These are phyloP conservation scores for Vaccinium darrowii DNA, from an alignment of 148 eudicot genomes.

Conservation along the genomic window DNA sequence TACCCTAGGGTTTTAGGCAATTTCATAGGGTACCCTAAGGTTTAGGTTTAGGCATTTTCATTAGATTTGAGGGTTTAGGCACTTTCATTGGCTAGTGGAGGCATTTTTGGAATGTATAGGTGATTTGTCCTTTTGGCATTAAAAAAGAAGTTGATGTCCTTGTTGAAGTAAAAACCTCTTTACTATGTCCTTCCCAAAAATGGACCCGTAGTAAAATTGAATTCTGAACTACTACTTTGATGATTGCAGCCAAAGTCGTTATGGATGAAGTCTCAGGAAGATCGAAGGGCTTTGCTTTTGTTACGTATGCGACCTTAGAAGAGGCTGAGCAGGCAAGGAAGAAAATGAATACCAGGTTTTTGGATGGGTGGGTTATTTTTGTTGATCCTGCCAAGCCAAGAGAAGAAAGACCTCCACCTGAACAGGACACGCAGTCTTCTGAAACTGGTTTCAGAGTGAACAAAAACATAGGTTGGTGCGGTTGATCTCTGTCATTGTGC, in stretches of 20 bases:
- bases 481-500: conserved; percentile 23
- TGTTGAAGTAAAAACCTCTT: too few species aligned
- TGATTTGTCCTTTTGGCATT: too few species aligned
- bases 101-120: too few species aligned
- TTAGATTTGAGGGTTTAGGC: too few species aligned
- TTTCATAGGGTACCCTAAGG: too few species aligned
- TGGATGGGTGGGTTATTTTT: conserved; percentile 99
- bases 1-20: too few species aligned
- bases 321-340: conserved; percentile 85
- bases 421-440: conserved; percentile 37
- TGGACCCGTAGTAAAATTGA: background rate
- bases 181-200: too few species aligned
- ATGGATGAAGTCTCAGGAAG: conserved; percentile 67
- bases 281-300: conserved; percentile 90
- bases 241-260: conserved; percentile 67
- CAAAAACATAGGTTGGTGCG: conserved; percentile 90
- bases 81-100: too few species aligned
- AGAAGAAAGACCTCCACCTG: conserved; percentile 63
- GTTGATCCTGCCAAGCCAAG: conserved; percentile 89
- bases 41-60: too few species aligned
- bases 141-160: too few species aligned
- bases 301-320: conserved; percentile 72
- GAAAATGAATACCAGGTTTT: conserved; percentile 76
- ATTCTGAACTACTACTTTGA: background rate
- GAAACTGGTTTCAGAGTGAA: conserved; percentile 63